These are phyloP conservation scores for Bathelium albidoporum DNA, from an alignment of 495 filamentous ascomycete species.

Conservation along the genomic window DNA sequence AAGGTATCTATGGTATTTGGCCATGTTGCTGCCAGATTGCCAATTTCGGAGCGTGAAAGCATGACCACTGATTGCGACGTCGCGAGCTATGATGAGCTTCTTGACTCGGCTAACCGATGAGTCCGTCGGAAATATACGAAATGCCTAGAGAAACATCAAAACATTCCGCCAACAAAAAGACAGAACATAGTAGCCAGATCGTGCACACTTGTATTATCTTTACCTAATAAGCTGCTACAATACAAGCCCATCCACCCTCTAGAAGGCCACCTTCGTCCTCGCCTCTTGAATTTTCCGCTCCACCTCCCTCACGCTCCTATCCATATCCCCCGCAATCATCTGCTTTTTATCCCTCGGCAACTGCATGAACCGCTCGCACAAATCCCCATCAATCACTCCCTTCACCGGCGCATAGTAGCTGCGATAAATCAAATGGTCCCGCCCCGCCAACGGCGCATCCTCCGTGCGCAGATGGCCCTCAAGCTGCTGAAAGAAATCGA, in stretches of 20 bases:
- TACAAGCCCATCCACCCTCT: no score
- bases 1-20: no score
- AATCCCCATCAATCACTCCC: conserved; percentile 93
- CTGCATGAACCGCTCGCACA: conserved; percentile 82
- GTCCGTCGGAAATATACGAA: no score
- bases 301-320: conserved; percentile 81
- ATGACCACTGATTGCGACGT: no score
- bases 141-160: no score
- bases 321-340: conserved; percentile 87
- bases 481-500: conserved; percentile 92
- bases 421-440: conserved; percentile 90
- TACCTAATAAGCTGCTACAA: conserved; percentile 6
- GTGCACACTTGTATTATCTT: neutral
- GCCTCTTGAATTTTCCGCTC: conserved; percentile 81
- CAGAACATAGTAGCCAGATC: neutral
- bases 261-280: conserved; percentile 21
- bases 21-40: no score
- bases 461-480: conserved; percentile 78
- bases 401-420: conserved; percentile 97
- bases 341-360: conserved; percentile 78
- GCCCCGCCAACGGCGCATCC: conserved; percentile 74
- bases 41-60: no score
- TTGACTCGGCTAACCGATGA: no score
- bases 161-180: no score
- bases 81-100: no score